A percentile compares a stretch with the other conserved stretches of the same genome.
Conservation (phyloP, 2,329 filamentous ascomycete species). For the Phoma sp. region DNA sequence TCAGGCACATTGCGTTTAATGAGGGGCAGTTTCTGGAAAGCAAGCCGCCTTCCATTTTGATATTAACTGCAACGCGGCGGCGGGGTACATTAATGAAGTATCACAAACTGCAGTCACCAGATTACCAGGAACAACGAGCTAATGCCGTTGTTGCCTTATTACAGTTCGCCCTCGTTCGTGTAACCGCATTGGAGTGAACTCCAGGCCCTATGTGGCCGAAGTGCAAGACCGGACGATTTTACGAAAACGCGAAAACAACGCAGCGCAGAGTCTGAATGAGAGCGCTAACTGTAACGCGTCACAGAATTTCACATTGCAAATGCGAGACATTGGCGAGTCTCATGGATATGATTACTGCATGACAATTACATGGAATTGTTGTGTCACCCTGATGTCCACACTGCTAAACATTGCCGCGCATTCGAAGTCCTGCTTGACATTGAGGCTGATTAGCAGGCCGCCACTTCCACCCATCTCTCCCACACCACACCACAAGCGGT, state of each 20-base stretch:
- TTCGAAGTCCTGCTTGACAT: conserved; percentile 4
- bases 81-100: conserved; percentile 46
- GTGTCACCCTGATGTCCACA: conserved; percentile 7
- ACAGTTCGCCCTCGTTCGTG: conserved; percentile 9
- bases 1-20: neutral
- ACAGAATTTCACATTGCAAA: neutral
- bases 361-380: neutral
- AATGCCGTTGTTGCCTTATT: conserved; percentile 7
- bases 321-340: neutral
- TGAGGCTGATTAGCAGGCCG: conserved; percentile 5
- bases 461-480: conserved; percentile 5
- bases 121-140: conserved; percentile 18
- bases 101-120: conserved; percentile 34
- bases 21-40: conserved; percentile 27
- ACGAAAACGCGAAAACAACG: neutral
- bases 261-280: neutral
- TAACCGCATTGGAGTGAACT: conserved; percentile 6
- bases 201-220: conserved; percentile 1
- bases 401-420: neutral
- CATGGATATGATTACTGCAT: neutral
- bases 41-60: conserved; percentile 28
- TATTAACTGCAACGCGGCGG: conserved; percentile 35
- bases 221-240: neutral
- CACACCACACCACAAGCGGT: conserved; percentile 7
- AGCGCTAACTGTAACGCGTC: neutral